Conservation (phyloP, 2,329 filamentous ascomycete species). For the Allantophomopsis cytisporea region DNA sequence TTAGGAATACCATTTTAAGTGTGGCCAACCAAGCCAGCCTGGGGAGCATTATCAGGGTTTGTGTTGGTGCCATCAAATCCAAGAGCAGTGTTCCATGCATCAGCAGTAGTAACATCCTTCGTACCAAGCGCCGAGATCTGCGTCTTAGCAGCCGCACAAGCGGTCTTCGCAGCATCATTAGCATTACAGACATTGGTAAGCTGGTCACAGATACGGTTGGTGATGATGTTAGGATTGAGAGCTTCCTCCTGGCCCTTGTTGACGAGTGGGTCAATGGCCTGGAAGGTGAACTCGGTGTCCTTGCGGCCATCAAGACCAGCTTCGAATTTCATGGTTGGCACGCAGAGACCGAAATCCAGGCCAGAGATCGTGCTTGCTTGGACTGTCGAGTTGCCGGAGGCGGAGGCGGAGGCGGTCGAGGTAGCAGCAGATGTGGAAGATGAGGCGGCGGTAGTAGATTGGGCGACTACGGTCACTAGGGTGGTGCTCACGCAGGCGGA, state of each 20-base stretch:
- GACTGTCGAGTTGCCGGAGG: constrained; percentile 11
- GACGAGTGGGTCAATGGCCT: constrained; percentile 47
- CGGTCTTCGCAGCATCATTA: constrained; percentile 40
- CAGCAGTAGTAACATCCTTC: constrained; percentile 31
- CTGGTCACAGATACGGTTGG: constrained; percentile 58
- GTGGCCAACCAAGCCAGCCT: constrained; percentile 15
- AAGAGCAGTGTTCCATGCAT: constrained; percentile 25
- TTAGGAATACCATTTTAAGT: constrained; percentile 3
- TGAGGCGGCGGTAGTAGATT: constrained; percentile 1
- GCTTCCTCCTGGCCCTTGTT: constrained; percentile 50
- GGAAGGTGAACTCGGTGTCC: constrained; percentile 51
- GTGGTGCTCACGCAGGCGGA: constrained; percentile 5
- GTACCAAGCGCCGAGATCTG: constrained; percentile 34
- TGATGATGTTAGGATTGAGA: constrained; percentile 62
- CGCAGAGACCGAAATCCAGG: constrained; percentile 34
- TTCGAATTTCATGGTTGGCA: constrained; percentile 40
- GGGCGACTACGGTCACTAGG: constrained; percentile 8
- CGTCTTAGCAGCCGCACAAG: constrained; percentile 37
- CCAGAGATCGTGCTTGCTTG: constrained; percentile 17
- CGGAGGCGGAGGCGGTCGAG: constrained; percentile 8
- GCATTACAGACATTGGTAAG: constrained; percentile 52
- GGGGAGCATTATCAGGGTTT: constrained; percentile 17
- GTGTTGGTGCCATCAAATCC: constrained; percentile 19
- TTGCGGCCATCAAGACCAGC: constrained; percentile 35
- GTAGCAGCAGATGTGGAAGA: constrained; percentile 2